phyloP scores from a whole-genome alignment of 139 green algal species.

The Tetratostichococcus sp. region DNA sequence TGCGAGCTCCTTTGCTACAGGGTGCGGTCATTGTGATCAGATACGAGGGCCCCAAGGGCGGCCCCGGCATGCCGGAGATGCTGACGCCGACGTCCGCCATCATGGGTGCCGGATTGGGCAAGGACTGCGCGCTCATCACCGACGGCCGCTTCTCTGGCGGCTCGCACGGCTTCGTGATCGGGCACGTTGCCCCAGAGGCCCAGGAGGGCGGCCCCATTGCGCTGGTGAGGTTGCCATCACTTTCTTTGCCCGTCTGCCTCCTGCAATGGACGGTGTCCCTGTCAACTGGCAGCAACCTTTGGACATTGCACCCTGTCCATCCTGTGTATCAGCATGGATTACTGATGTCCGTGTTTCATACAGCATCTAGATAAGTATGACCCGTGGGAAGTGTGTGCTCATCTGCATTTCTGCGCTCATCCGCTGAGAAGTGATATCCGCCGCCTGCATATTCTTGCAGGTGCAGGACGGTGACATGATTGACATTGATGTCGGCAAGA shows the following conservation, averaged over 20 bases:
- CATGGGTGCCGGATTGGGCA: slow-evolving; percentile 95
- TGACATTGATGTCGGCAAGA: slow-evolving; percentile 79
- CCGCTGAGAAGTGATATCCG: too few relatives aligned
- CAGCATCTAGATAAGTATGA: too few relatives aligned
- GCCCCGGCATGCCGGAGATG: slow-evolving; percentile 99
- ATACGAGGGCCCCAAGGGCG: slow-evolving; percentile 95
- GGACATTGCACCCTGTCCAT: too few relatives aligned
- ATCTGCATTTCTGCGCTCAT: too few relatives aligned
- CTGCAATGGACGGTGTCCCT: too few relatives aligned
- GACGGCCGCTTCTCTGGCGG: slow-evolving; percentile 95
- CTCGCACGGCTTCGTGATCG: slow-evolving; percentile 97
- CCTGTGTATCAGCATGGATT: too few relatives aligned
- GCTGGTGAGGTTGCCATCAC: too few relatives aligned
- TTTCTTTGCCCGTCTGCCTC: too few relatives aligned
- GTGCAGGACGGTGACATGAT: slow-evolving; percentile 88
- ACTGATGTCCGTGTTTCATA: too few relatives aligned
- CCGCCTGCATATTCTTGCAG: slow-evolving; percentile 2
- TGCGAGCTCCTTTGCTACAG: background rate
- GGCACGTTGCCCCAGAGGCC: slow-evolving; percentile 94
- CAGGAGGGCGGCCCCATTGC: slow-evolving; percentile 90
- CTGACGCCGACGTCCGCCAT: slow-evolving; percentile 94
- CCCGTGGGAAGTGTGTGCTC: too few relatives aligned
- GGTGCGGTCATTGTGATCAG: slow-evolving; percentile 89
- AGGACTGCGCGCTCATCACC: slow-evolving; percentile 94
- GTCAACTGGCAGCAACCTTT: slow-evolving; percentile 5